Conservation (phyloP, 2,329 filamentous ascomycete genomes). For the Tolypocladium guangdongense region DNA sequence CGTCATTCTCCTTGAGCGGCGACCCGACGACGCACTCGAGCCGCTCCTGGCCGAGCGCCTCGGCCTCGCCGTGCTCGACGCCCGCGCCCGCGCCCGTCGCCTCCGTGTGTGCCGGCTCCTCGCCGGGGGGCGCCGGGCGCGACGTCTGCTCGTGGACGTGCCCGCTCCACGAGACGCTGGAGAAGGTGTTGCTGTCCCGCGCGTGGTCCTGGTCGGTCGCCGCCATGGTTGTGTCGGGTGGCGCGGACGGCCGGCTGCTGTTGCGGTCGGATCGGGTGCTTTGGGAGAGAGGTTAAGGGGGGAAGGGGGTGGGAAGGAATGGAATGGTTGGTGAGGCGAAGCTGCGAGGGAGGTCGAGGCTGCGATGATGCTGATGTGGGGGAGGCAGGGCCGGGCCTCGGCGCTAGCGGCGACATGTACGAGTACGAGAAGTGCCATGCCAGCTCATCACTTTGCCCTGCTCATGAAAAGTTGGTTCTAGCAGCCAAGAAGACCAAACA, state of each 20-base stretch:
- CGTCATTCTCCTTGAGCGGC: constrained; percentile 90
- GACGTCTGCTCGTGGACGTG: constrained; percentile 31
- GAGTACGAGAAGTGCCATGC: too few relatives aligned
- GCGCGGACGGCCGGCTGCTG: background rate
- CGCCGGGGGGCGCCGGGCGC: constrained; percentile 8
- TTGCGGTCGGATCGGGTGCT: too few relatives aligned
- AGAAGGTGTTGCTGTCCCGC: constrained; percentile 60
- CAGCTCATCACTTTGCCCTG: too few relatives aligned
- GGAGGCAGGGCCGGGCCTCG: too few relatives aligned
- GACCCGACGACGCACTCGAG: constrained; percentile 75
- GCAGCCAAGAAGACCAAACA: too few relatives aligned
- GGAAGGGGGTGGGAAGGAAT: too few relatives aligned
- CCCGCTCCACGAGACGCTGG: constrained; percentile 70
- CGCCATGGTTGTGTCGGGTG: constrained; percentile 14
- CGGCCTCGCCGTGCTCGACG: constrained; percentile 44
- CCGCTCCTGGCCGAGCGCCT: constrained; percentile 57
- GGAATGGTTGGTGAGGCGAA: background rate
- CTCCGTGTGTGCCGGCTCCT: constrained; percentile 20
- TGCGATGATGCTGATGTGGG: too few relatives aligned
- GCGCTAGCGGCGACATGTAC: too few relatives aligned
- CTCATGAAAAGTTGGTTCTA: too few relatives aligned
- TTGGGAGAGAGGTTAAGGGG: too few relatives aligned
- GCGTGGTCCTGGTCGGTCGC: constrained; percentile 41
- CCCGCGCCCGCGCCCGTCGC: constrained; percentile 36
- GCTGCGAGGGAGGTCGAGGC: too few relatives aligned